A percentile compares a stretch with the other conserved stretches of the same genome.
Conservation (phyloP, 2,329 filamentous ascomycete species). For the Penicillium sp. region DNA sequence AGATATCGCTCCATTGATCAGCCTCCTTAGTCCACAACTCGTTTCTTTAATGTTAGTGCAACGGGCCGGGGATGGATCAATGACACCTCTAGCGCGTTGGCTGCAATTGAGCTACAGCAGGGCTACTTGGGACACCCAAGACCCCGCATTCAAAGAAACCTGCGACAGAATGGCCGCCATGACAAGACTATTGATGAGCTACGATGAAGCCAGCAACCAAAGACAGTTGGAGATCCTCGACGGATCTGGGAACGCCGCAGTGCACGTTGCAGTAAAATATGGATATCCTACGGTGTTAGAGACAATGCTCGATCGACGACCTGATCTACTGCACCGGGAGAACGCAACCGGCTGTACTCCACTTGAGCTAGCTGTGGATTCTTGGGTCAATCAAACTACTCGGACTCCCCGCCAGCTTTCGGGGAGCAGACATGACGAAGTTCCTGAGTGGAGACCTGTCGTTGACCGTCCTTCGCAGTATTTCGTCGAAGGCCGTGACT, state of each 20-base stretch:
- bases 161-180: constrained; percentile 30
- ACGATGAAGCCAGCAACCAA: constrained; percentile 52
- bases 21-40: constrained; percentile 58
- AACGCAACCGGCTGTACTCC: constrained; percentile 76
- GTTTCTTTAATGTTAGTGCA: constrained; percentile 33
- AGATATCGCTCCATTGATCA: constrained; percentile 59
- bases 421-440: neutral
- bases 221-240: constrained; percentile 48
- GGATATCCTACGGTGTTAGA: constrained; percentile 60
- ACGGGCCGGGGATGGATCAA: constrained; percentile 29
- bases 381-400: constrained; percentile 28
- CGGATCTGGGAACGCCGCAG: constrained; percentile 44
- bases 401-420: constrained; percentile 1
- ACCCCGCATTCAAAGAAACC: neutral
- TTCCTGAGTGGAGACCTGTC: neutral
- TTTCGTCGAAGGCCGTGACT: constrained; percentile 10
- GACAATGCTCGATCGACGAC: constrained; percentile 52
- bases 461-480: neutral
- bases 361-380: constrained; percentile 50
- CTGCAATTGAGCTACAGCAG: constrained; percentile 30
- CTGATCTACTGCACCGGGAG: constrained; percentile 66
- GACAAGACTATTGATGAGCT: constrained; percentile 53
- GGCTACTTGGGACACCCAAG: constrained; percentile 7
- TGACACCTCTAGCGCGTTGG: constrained; percentile 60
- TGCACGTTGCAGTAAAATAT: constrained; percentile 40